phyloP scores from a whole-genome alignment of 164 flowering plant genomes.

The Kalanchoe fedtschenkoi region DNA sequence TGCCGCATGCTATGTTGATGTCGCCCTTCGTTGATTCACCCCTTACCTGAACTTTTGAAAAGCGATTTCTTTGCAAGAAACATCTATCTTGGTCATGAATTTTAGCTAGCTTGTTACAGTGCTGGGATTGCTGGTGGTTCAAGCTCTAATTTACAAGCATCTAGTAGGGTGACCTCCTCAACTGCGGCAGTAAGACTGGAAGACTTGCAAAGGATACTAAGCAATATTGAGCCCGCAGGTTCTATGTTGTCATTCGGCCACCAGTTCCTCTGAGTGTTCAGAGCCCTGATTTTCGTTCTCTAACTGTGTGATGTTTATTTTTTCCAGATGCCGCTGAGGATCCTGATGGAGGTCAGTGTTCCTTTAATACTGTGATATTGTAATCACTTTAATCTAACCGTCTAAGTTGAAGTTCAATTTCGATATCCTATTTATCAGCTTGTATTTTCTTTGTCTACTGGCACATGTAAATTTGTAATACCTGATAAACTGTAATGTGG shows the following conservation, averaged over 20 bases:
- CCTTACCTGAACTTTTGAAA: too few relatives aligned
- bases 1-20: too few relatives aligned
- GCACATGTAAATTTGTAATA: not conserved
- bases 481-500: not conserved
- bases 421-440: not conserved
- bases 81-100: not conserved
- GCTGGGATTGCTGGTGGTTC: conserved; percentile 18
- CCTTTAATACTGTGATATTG: not conserved
- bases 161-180: conserved; percentile 60
- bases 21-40: too few relatives aligned
- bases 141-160: not conserved
- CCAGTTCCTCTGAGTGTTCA: not conserved
- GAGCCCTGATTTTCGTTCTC: conserved; percentile 8
- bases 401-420: not conserved
- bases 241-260: conserved; percentile 7
- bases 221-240: conserved; percentile 66
- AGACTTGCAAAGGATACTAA: conserved; percentile 84
- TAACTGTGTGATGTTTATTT: conserved; percentile 5
- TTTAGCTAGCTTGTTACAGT: conserved; percentile 20
- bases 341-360: conserved; percentile 61
- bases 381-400: not conserved
- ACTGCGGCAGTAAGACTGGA: conserved; percentile 76
- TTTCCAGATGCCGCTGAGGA: conserved; percentile 41
- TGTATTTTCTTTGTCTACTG: not conserved
- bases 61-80: not conserved